Evolutionary conservation across 208 protist species (phyloP).

Genomic region (Leishmania tropica): DNA sequence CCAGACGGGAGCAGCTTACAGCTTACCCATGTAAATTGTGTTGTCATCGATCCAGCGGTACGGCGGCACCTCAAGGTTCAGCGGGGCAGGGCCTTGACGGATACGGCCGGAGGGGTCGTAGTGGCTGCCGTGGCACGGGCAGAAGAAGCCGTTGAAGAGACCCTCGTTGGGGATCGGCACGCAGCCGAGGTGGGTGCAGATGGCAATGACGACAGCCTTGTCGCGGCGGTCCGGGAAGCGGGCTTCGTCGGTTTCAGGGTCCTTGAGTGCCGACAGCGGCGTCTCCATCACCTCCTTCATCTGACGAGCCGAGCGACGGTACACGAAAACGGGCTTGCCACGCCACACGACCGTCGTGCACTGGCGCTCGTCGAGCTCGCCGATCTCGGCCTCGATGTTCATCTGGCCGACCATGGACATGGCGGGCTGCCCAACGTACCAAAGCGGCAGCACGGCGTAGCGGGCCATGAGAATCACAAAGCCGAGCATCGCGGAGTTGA

Average conservation of each 20-base stretch:
- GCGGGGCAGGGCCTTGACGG: conserved; percentile 97
- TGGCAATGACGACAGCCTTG: conserved; percentile 96
- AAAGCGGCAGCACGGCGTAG: conserved; percentile 83
- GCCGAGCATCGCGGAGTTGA: conserved; percentile 84
- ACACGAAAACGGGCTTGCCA: conserved; percentile 99
- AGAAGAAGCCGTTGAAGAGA: conserved; percentile 98
- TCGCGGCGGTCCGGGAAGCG: conserved; percentile 91
- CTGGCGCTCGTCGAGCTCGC: conserved; percentile 87
- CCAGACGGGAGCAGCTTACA: conserved; percentile 32
- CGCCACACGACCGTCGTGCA: conserved; percentile 97
- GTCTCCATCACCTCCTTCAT: conserved; percentile 88
- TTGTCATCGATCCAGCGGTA: conserved; percentile 96
- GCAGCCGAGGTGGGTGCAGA: conserved; percentile 99
- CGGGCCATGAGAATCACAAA: conserved; percentile 86
- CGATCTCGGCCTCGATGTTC: conserved; percentile 97
- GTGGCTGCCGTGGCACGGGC: conserved; percentile 99
- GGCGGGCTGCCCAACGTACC: conserved; percentile 87
- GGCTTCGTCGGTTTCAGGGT: conserved; percentile 95
- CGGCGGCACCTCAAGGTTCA: conserved; percentile 98
- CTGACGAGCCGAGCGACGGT: conserved; percentile 94
- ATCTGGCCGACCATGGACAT: conserved; percentile 96
- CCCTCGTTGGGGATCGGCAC: conserved; percentile 97
- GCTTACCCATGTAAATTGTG: conserved; percentile 95
- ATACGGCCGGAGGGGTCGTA: conserved; percentile 99
- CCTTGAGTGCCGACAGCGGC: conserved; percentile 89